Conservation (phyloP, 805 yeast species). For the Candida broadrunensis region DNA sequence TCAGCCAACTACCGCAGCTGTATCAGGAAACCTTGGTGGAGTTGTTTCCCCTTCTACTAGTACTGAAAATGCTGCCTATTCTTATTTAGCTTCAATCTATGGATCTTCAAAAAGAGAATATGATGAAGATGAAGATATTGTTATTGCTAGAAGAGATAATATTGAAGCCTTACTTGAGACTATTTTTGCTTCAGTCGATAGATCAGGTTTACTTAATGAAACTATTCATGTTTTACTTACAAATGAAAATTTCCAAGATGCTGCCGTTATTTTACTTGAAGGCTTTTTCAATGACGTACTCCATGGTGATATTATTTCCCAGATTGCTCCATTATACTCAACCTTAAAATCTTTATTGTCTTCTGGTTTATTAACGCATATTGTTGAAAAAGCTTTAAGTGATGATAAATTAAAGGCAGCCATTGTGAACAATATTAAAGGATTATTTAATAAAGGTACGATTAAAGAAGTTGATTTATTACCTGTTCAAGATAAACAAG, state of each 20-base stretch:
- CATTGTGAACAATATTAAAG: slow-evolving; percentile 5
- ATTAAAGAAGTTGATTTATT: not conserved
- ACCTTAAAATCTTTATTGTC: slow-evolving; percentile 15
- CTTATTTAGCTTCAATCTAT: not conserved
- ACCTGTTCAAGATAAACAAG: not conserved
- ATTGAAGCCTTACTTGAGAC: slow-evolving; percentile 27
- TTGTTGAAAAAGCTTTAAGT: slow-evolving; percentile 18
- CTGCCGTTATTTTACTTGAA: slow-evolving; percentile 18
- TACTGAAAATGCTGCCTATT: not conserved
- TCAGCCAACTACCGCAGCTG: slow-evolving; percentile 1
- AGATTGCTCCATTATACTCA: slow-evolving; percentile 18
- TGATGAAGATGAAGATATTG: slow-evolving; percentile 1
- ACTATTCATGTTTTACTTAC: slow-evolving; percentile 20
- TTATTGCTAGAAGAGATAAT: slow-evolving; percentile 21
- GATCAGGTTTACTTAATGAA: slow-evolving; percentile 23
- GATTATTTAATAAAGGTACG: not conserved
- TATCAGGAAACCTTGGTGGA: not conserved
- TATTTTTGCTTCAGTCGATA: slow-evolving; percentile 21
- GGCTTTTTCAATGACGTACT: slow-evolving; percentile 21
- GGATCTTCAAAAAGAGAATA: slow-evolving; percentile 1
- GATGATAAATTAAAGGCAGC: slow-evolving; percentile 21
- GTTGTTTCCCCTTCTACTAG: not conserved
- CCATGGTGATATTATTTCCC: slow-evolving; percentile 8
- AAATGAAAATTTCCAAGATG: slow-evolving; percentile 21
- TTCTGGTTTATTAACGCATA: slow-evolving; percentile 23